A percentile compares a stretch with the other conserved stretches of the same genome.
phyloP scores from a whole-genome alignment of 768 basidiomycete species.

The Tylopilus intermedius region DNA sequence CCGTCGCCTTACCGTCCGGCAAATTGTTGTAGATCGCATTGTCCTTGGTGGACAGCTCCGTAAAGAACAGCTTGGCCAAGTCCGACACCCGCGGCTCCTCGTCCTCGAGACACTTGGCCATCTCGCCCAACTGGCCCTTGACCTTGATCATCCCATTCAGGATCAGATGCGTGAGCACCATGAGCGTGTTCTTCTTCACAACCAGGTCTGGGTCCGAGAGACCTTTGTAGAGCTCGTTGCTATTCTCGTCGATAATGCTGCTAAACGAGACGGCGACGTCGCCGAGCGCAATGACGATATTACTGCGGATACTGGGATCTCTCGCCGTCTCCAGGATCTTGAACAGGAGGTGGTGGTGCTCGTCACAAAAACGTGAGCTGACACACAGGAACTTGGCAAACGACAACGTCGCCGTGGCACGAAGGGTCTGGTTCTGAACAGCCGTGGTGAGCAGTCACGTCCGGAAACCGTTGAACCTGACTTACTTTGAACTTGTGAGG shows the following conservation, averaged over 20 bases:
- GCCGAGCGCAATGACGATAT: constrained; percentile 87
- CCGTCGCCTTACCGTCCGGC: constrained; percentile 68
- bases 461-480: neutral
- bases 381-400: constrained; percentile 97
- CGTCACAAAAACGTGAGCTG: constrained; percentile 84
- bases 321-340: constrained; percentile 88
- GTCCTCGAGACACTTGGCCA: constrained; percentile 99
- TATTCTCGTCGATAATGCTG: constrained; percentile 94
- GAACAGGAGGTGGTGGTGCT: constrained; percentile 84
- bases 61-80: constrained; percentile 97
- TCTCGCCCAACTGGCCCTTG: constrained; percentile 97
- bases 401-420: constrained; percentile 83
- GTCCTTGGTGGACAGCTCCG: constrained; percentile 91
- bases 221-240: constrained; percentile 90
- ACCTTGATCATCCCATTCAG: constrained; percentile 99
- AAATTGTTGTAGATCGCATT: constrained; percentile 99
- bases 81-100: constrained; percentile 82
- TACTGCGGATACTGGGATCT: constrained; percentile 87
- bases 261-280: constrained; percentile 99
- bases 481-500: constrained; percentile 86
- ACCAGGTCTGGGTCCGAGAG: constrained; percentile 79
- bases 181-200: constrained; percentile 98
- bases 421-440: constrained; percentile 73
- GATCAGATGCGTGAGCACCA: constrained; percentile 96
- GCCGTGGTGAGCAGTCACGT: constrained; percentile 4